Evolutionary conservation across 257 asterid genomes (phyloP).

Genomic region (Solanum pinnatisectum): DNA sequence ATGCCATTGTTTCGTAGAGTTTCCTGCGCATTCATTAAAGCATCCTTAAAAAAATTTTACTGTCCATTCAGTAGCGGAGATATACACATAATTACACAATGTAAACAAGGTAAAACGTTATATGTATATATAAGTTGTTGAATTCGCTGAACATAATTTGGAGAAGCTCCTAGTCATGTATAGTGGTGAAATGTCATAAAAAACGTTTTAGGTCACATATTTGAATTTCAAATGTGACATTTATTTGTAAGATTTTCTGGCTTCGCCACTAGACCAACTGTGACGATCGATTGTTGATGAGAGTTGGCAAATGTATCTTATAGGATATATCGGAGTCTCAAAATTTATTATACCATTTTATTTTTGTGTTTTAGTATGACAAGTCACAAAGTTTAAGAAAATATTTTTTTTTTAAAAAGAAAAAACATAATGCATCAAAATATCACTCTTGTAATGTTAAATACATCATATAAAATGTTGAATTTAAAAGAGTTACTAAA

Average conservation of each 20-base stretch:
- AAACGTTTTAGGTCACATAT: not conserved
- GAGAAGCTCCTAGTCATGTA: not conserved
- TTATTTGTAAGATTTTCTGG: not conserved
- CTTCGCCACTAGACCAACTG: not conserved
- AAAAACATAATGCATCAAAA: not conserved
- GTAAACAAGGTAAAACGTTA: not conserved
- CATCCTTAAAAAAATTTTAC: not conserved
- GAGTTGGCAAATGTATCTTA: not conserved
- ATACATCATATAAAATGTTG: not conserved
- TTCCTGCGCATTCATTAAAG: not conserved
- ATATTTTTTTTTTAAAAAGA: too few relatives aligned
- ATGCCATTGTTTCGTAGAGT: not conserved
- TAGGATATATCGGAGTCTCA: not conserved
- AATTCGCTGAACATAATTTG: not conserved
- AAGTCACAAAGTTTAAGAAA: not conserved
- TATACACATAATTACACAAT: not conserved
- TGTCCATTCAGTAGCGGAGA: not conserved
- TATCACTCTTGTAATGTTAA: not conserved
- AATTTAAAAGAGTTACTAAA: not conserved
- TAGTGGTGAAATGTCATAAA: not conserved
- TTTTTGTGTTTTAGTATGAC: not conserved
- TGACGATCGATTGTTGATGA: not conserved
- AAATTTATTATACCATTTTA: not conserved
- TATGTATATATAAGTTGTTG: too few relatives aligned
- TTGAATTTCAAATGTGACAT: not conserved